Evolutionary conservation across 176 grass and related monocot species (phyloP).

Genomic region (Oryza punctata): DNA sequence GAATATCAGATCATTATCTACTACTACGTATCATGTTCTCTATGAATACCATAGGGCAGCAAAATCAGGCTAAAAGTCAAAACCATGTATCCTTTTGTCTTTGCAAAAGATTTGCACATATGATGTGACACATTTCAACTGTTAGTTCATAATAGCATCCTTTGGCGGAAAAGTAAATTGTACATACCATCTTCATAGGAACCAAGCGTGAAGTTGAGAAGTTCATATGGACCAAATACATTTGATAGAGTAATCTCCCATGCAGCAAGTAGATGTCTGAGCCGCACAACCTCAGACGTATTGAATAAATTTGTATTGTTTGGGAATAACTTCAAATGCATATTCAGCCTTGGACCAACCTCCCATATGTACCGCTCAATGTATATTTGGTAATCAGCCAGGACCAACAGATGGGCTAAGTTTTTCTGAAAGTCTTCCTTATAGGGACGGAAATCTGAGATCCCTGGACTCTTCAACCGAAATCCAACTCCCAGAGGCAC

Average conservation of each 20-base stretch:
- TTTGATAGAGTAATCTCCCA: conserved; percentile 82
- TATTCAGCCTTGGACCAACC: conserved; percentile 70
- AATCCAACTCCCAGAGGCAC: conserved; percentile 78
- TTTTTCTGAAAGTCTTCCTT: conserved; percentile 63
- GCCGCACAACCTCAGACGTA: conserved; percentile 49
- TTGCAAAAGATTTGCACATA: conserved; percentile 8
- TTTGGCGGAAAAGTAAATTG: conserved; percentile 26
- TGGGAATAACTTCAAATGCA: conserved; percentile 82
- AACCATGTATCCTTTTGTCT: conserved; percentile 7
- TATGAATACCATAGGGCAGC: neutral
- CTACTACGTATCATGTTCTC: neutral
- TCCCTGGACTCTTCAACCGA: conserved; percentile 84
- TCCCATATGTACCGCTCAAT: conserved; percentile 76
- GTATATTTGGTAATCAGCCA: conserved; percentile 62
- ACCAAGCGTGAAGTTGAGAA: conserved; percentile 83
- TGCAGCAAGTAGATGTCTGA: conserved; percentile 56
- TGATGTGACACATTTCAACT: neutral
- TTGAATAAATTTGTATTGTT: conserved; percentile 65
- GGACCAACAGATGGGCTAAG: conserved; percentile 42
- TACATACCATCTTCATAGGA: conserved; percentile 64
- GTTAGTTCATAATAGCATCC: conserved; percentile 6
- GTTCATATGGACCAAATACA: conserved; percentile 90
- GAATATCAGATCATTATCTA: conserved; percentile 27
- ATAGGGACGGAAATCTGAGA: conserved; percentile 73
- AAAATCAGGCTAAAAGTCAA: neutral